Conservation (phyloP, 2,329 filamentous ascomycete species). For the Xylaria sp. region DNA sequence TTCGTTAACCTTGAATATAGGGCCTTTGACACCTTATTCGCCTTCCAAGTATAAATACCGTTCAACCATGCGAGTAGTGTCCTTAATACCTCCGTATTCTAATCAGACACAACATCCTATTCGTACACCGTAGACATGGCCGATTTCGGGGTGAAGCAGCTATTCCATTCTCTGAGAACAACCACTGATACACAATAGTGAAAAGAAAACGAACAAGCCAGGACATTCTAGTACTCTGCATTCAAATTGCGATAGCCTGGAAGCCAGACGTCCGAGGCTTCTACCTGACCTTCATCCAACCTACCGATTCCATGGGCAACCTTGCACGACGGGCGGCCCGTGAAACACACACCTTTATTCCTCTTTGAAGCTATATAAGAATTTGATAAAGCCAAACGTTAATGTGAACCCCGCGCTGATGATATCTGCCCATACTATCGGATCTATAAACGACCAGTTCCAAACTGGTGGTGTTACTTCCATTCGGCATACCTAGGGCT, state of each 20-base stretch:
- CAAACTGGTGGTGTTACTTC: not conserved
- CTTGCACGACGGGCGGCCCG: not conserved
- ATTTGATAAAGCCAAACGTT: not conserved
- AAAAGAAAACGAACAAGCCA: not conserved
- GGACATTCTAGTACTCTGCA: not conserved
- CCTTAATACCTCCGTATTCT: not conserved
- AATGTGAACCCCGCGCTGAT: not conserved
- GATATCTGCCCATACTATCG: not conserved
- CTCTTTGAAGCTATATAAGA: not conserved
- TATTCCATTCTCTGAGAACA: not conserved
- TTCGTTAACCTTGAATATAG: not conserved
- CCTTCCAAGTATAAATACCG: not conserved
- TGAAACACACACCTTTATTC: not conserved
- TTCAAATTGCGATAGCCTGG: not conserved
- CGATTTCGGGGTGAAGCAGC: no score
- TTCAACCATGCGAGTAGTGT: not conserved
- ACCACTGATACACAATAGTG: not conserved
- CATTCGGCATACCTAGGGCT: not conserved
- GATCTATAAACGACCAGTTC: not conserved
- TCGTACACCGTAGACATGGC: not conserved
- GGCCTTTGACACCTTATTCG: not conserved
- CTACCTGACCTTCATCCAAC: not conserved
- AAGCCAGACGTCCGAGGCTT: not conserved
- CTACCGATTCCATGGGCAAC: not conserved
- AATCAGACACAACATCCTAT: not conserved